Conservation (phyloP, 345 rosid species). For the Tarenaya hassleriana region DNA sequence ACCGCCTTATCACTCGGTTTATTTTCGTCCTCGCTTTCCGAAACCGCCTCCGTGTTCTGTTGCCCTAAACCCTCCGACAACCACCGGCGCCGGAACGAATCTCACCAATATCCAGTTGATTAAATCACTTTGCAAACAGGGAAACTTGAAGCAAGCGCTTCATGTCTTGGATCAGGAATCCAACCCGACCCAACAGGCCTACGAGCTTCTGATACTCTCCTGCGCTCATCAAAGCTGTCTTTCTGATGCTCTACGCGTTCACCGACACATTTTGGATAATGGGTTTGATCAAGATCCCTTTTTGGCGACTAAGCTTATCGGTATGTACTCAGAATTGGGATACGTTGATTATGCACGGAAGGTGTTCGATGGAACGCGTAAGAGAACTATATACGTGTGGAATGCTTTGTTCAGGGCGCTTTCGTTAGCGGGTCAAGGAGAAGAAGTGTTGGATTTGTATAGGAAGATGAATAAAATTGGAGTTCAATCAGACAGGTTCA, state of each 20-base stretch:
- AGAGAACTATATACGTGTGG: slow-evolving; percentile 75
- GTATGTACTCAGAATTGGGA: slow-evolving; percentile 50
- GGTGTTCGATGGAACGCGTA: slow-evolving; percentile 75
- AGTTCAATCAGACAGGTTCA: slow-evolving; percentile 64
- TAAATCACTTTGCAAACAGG: slow-evolving; percentile 61
- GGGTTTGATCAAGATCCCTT: slow-evolving; percentile 90
- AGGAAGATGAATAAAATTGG: slow-evolving; percentile 56
- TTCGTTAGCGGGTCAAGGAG: slow-evolving; percentile 62
- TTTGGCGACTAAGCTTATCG: slow-evolving; percentile 86
- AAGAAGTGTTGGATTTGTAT: slow-evolving; percentile 61
- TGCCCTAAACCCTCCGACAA: slow-evolving; percentile 31
- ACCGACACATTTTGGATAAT: slow-evolving; percentile 49
- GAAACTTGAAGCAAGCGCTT: slow-evolving; percentile 73
- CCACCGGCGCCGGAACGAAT: slow-evolving; percentile 23
- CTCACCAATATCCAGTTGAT: slow-evolving; percentile 42
- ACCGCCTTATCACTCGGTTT: slow-evolving; percentile 23
- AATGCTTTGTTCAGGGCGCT: slow-evolving; percentile 82
- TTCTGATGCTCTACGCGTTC: slow-evolving; percentile 51
- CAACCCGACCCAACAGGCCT: slow-evolving; percentile 69
- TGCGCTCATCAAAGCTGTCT: slow-evolving; percentile 54
- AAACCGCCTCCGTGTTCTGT: slow-evolving; percentile 31
- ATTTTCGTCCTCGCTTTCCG: slow-evolving; percentile 27
- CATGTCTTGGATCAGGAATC: slow-evolving; percentile 49
- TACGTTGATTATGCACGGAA: slow-evolving; percentile 52
- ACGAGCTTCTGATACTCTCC: slow-evolving; percentile 69